A percentile compares a stretch with the other conserved stretches of the same genome.
Conservation (phyloP, 305 asterid species). For the Fraxinus angustifolia region DNA sequence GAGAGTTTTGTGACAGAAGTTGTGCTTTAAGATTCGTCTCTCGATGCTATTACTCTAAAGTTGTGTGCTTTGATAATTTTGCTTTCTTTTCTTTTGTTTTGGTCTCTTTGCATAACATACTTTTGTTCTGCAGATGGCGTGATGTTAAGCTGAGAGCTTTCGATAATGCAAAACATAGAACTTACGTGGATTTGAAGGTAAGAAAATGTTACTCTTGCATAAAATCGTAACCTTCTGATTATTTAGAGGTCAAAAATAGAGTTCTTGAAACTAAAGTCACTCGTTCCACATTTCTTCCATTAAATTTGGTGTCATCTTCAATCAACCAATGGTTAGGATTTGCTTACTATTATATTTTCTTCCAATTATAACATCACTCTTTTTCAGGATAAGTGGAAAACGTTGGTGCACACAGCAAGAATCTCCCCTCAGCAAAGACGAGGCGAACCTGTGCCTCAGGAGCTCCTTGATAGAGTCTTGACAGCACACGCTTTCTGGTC, state of each 20-base stretch:
- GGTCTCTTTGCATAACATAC: not conserved
- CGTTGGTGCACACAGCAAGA: conserved; percentile 93
- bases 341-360: not conserved
- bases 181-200: conserved; percentile 96
- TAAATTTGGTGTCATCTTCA: not conserved
- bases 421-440: conserved; percentile 97
- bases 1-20: not conserved
- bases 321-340: not conserved
- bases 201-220: conserved; percentile 1
- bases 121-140: conserved; percentile 73
- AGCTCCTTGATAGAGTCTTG: conserved; percentile 81
- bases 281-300: not conserved
- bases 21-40: not conserved
- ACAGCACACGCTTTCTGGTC: conserved; percentile 94
- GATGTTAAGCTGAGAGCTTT: conserved; percentile 90
- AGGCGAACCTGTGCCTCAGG: conserved; percentile 98
- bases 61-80: not conserved
- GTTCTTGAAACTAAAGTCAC: not conserved
- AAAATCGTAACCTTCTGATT: not conserved
- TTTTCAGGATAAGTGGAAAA: conserved; percentile 93
- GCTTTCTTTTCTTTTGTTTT: not conserved
- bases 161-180: conserved; percentile 82
- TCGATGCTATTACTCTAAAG: not conserved
- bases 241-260: not conserved
- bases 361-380: not conserved